These are phyloP conservation scores for Brettanomyces custersianus DNA, from an alignment of 805 yeast genomes.

Conservation along the genomic window DNA sequence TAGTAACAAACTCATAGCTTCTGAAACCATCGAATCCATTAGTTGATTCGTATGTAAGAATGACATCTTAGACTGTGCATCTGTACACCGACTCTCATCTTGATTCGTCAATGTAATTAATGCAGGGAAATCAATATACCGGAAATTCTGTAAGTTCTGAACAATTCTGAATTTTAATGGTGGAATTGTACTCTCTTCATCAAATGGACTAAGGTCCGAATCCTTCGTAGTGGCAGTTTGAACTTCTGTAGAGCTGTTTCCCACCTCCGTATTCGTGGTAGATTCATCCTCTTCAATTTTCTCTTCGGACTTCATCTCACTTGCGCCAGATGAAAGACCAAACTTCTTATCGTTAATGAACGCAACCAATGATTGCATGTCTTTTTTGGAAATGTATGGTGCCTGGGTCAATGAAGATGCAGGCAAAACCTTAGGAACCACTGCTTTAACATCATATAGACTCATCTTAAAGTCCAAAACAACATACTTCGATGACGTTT, in stretches of 20 bases:
- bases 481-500: conserved; percentile 31
- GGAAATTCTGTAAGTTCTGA: conserved; percentile 34
- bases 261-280: neutral
- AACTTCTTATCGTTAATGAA: conserved; percentile 44
- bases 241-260: too few relatives aligned
- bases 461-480: conserved; percentile 60
- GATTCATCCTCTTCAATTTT: conserved; percentile 10
- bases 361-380: conserved; percentile 51
- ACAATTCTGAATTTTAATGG: conserved; percentile 35
- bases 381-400: conserved; percentile 49
- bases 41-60: conserved; percentile 23
- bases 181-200: conserved; percentile 20
- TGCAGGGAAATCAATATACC: conserved; percentile 26
- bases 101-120: conserved; percentile 13
- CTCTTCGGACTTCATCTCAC: conserved; percentile 5
- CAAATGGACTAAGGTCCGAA: conserved; percentile 4
- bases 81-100: conserved; percentile 1
- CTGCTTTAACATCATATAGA: conserved; percentile 54
- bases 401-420: conserved; percentile 41
- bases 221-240: conserved; percentile 8
- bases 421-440: conserved; percentile 39
- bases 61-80: conserved; percentile 10
- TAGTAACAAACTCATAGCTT: conserved; percentile 20
- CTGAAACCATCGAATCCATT: conserved; percentile 21
- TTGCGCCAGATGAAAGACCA: conserved; percentile 17